Evolutionary conservation across 202 grass and related monocot species (phyloP).

Genomic region (Thinopyrum obtusiflorum): DNA sequence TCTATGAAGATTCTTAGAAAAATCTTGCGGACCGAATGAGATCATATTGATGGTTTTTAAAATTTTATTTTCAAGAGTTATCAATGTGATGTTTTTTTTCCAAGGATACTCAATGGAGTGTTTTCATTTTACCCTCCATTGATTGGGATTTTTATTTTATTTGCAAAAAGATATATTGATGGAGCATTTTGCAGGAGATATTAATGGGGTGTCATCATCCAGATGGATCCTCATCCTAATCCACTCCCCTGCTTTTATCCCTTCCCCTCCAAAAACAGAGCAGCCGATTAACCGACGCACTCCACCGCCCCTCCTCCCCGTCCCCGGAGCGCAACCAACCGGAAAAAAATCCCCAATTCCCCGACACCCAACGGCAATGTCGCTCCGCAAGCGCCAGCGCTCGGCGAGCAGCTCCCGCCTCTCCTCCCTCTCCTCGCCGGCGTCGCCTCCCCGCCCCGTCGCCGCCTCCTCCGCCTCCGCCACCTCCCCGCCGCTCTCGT

Average conservation of each 20-base stretch:
- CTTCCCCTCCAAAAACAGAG: neutral
- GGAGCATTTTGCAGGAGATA: neutral
- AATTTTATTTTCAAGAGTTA: too few relatives aligned
- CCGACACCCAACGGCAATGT: conserved; percentile 37
- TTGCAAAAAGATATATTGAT: neutral
- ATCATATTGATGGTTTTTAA: too few relatives aligned
- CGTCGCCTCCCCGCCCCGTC: conserved; percentile 16
- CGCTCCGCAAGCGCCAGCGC: conserved; percentile 70
- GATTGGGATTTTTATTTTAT: too few relatives aligned
- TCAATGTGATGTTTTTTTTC: too few relatives aligned
- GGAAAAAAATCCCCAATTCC: conserved; percentile 12
- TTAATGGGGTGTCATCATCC: neutral
- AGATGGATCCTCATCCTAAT: conserved; percentile 4
- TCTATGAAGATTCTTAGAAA: too few relatives aligned
- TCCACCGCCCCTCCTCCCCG: neutral
- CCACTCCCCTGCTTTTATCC: conserved; percentile 8
- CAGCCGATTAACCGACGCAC: conserved; percentile 9
- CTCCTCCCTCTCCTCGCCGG: conserved; percentile 37
- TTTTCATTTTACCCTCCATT: too few relatives aligned
- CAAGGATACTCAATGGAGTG: too few relatives aligned
- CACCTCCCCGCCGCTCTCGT: conserved; percentile 25
- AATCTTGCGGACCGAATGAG: too few relatives aligned
- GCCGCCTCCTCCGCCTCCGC: neutral
- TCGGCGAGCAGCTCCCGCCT: conserved; percentile 61
- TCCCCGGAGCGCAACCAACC: neutral